Percentiles rank a stretch among this genome's conserved stretches.
Conservation (phyloP, 768 basidiomycete genomes). For the Auriscalpium microsporum region DNA sequence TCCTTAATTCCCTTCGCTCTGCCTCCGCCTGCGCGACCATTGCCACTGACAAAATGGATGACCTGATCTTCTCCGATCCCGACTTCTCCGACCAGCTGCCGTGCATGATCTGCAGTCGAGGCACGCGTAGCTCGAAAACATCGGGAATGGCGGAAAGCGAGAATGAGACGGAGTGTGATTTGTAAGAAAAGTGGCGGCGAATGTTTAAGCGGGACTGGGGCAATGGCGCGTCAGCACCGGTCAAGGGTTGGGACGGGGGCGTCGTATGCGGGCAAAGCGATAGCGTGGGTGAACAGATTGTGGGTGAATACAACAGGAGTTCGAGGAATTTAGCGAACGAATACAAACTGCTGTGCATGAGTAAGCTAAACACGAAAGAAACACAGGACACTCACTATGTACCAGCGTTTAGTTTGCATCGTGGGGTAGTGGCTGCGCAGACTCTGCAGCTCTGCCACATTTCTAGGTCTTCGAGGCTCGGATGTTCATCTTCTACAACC, state of each 20-base stretch:
- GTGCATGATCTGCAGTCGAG: constrained; percentile 47
- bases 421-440: constrained; percentile 32
- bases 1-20: constrained; percentile 42
- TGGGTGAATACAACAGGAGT: constrained; percentile 20
- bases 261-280: constrained; percentile 9
- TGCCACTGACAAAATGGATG: background rate
- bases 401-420: constrained; percentile 36
- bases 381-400: constrained; percentile 36
- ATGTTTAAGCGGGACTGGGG: constrained; percentile 28
- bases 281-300: constrained; percentile 19
- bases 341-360: constrained; percentile 28
- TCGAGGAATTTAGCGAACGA: constrained; percentile 39
- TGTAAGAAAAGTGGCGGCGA: constrained; percentile 33
- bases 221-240: constrained; percentile 18
- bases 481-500: background rate
- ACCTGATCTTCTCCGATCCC: constrained; percentile 10
- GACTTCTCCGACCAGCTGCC: constrained; percentile 15
- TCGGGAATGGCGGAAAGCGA: constrained; percentile 39
- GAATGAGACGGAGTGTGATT: constrained; percentile 32
- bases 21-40: constrained; percentile 22
- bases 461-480: constrained; percentile 22
- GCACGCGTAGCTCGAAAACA: constrained; percentile 54
- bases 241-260: constrained; percentile 11
- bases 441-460: constrained; percentile 45
- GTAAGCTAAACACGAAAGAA: constrained; percentile 34